Base-by-base conservation (phyloP, 2,329 filamentous ascomycete species). In the Nemania sp. region DNA sequence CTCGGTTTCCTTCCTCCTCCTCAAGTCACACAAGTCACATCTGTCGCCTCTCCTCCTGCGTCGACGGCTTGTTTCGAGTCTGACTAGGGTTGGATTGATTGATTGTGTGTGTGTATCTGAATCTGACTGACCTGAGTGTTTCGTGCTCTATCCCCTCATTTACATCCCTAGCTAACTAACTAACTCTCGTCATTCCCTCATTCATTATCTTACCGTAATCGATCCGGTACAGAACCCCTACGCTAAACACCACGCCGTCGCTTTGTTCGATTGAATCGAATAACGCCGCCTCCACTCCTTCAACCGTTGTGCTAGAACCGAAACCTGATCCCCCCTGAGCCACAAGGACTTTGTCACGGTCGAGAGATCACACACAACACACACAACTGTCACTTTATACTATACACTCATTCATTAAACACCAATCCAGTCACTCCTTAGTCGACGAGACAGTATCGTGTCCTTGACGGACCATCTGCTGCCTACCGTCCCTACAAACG, bases 261-360 rank as follows among this genome's bases (percentile, higher is more conserved):
- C 67, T 70, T 70, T 68, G 69, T 70, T 69, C 59, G 32, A 63
- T 66, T 61, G 58, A 38, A 38, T 67, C 60, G 61, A 60, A 63
- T 47, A 43, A 54, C 38, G 64, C 59, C 51, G 53, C n/a, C n/a
- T n/a, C 35, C 62, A 66, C 62, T 64, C 66, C 47, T 43, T 67
- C 66, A 26, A 61, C 43, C n/a, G 11, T 47, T 63, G 52, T 62
- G 47, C 53, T 57, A n/a, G 18, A 11, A 24, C 8, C 38, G 18
- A 15, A 41, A 41, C 18, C 18, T 8, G 6, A 45, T 15, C n/a
- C 27, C 54, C 24, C n/a, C 15, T 26, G 62, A 64, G 26, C 41
- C 45, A 66, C 66, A 32, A 41, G 55, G 22, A 55, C 45, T 38
- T 15, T 15, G 49, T 27, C 49, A 18, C 6, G 47, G 18, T 26